phyloP scores from a whole-genome alignment of 306 rosid species.

The Urtica urens region DNA sequence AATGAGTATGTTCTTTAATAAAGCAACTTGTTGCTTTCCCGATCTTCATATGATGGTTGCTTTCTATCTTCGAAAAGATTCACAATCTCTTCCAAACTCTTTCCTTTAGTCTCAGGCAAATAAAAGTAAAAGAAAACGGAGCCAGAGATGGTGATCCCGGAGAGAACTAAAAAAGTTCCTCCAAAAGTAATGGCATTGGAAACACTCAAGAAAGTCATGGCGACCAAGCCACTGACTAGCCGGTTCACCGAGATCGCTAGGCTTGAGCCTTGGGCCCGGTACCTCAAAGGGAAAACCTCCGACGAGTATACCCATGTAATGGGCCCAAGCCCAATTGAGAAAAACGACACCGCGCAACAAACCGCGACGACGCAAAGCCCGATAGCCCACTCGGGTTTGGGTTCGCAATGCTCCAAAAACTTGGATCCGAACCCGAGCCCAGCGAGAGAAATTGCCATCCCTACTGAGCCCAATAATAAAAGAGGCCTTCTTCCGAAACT shows the following conservation, averaged over 20 bases:
- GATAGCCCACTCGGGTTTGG: slow-evolving; percentile 50
- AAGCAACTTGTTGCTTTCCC: too few relatives aligned
- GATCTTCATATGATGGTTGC: too few relatives aligned
- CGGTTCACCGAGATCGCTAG: slow-evolving; percentile 61
- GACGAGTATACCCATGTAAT: slow-evolving; percentile 69
- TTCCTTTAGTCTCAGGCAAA: slow-evolving; percentile 50
- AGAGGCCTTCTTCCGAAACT: slow-evolving; percentile 54
- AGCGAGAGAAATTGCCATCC: slow-evolving; percentile 47
- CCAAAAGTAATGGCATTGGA: slow-evolving; percentile 47
- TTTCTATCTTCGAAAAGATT: slow-evolving; percentile 24
- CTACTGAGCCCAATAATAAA: slow-evolving; percentile 47
- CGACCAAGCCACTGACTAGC: slow-evolving; percentile 56
- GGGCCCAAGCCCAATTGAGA: slow-evolving; percentile 83
- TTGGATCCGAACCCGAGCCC: slow-evolving; percentile 56
- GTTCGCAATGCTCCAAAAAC: slow-evolving; percentile 13
- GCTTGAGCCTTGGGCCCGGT: slow-evolving; percentile 72
- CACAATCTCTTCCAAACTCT: slow-evolving; percentile 32
- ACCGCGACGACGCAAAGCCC: slow-evolving; percentile 36
- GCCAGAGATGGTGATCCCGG: slow-evolving; percentile 49
- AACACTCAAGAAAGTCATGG: slow-evolving; percentile 56
- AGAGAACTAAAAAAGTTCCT: slow-evolving; percentile 38
- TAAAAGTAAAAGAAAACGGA: slow-evolving; percentile 26
- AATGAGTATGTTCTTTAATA: too few relatives aligned
- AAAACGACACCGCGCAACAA: slow-evolving; percentile 52
- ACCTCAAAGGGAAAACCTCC: slow-evolving; percentile 52